phyloP scores from a whole-genome alignment of 2,329 filamentous ascomycete genomes.

The Plectosphaerella plurivora region DNA sequence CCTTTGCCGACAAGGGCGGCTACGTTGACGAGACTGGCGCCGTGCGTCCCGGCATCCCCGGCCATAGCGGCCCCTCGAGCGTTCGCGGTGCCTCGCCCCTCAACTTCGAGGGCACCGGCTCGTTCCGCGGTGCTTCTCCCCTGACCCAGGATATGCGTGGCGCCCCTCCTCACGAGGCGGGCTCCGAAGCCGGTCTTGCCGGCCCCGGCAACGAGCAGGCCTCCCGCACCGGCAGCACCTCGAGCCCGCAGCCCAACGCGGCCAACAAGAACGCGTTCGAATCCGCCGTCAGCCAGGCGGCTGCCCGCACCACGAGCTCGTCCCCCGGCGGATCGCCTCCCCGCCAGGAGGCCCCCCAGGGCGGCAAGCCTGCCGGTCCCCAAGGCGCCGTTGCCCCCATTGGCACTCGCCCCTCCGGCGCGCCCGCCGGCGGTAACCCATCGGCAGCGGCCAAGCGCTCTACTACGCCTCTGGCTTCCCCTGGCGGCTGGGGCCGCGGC shows the following conservation, averaged over 20 bases:
- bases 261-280: slow-evolving; percentile 59
- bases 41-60: slow-evolving; percentile 61
- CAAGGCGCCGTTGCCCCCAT: slow-evolving; percentile 80
- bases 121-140: slow-evolving; percentile 23
- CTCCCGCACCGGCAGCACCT: slow-evolving; percentile 76
- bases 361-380: slow-evolving; percentile 47
- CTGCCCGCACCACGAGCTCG: slow-evolving; percentile 76
- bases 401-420: slow-evolving; percentile 75
- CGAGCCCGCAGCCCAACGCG: slow-evolving; percentile 72
- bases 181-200: slow-evolving; percentile 30
- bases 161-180: slow-evolving; percentile 38
- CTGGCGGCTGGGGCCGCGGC: slow-evolving; percentile 75
- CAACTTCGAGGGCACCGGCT: slow-evolving; percentile 56
- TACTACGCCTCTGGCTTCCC: slow-evolving; percentile 88
- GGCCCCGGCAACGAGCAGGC: slow-evolving; percentile 48
- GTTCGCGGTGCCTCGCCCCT: slow-evolving; percentile 76
- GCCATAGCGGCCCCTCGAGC: slow-evolving; percentile 57
- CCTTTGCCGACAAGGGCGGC: slow-evolving; percentile 62
- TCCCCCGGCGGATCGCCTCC: slow-evolving; percentile 79
- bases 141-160: slow-evolving; percentile 56
- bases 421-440: slow-evolving; percentile 34
- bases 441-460: slow-evolving; percentile 66
- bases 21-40: slow-evolving; percentile 66
- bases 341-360: slow-evolving; percentile 54
- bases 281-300: slow-evolving; percentile 62